These are phyloP conservation scores for Volvox africanus DNA, from an alignment of 139 green algal genomes.

Conservation along the genomic window DNA sequence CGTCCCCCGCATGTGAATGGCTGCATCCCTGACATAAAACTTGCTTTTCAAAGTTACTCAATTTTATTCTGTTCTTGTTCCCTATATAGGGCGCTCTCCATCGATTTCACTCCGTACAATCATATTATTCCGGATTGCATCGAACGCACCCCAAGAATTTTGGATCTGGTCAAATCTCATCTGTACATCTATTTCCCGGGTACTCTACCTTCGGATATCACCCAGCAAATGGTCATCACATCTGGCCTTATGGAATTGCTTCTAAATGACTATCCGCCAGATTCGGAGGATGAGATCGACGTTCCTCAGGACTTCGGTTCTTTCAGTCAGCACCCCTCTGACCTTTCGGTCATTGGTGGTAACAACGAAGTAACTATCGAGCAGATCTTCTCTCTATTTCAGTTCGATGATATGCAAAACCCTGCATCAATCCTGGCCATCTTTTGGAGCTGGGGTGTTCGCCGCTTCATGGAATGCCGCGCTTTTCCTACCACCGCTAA, in stretches of 20 bases:
- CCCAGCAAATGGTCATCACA: background rate
- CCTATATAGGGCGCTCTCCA: background rate
- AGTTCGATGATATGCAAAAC: background rate
- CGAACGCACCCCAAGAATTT: background rate
- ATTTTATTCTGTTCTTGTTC: background rate
- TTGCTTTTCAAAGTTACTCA: background rate
- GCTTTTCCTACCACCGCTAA: background rate
- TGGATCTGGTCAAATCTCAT: background rate
- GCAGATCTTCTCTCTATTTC: background rate
- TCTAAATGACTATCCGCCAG: background rate
- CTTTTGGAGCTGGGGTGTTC: background rate
- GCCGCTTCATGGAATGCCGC: background rate
- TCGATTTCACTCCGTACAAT: background rate
- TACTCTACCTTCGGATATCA: background rate
- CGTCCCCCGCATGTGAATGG: background rate
- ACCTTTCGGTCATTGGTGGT: background rate
- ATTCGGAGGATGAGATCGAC: background rate
- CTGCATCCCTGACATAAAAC: background rate
- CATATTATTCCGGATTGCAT: background rate
- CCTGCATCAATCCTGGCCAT: background rate
- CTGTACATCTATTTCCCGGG: background rate
- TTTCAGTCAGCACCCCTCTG: background rate
- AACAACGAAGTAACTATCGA: background rate
- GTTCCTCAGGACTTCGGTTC: background rate
- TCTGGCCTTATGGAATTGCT: background rate